Percentiles rank a stretch among this genome's conserved stretches.
Conservation (phyloP, 164 flowering plant species). For the Annona squamosa region DNA sequence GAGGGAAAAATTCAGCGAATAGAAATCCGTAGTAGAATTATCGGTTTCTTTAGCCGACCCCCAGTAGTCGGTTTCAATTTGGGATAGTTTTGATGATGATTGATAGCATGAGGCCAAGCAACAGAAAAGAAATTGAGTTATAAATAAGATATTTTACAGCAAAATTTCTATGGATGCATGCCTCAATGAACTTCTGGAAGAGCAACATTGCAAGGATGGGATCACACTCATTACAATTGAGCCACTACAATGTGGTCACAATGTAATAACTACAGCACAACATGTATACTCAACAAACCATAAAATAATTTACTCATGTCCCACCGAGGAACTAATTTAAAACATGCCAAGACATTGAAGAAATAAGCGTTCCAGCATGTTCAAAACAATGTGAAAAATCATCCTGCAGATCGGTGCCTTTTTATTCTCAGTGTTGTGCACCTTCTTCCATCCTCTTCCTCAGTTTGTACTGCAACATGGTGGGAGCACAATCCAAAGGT, state of each 20-base stretch:
- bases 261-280: not conserved
- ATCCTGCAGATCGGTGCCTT: not conserved
- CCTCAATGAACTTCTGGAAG: not conserved
- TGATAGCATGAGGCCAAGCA: too few relatives aligned
- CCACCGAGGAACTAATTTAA: not conserved
- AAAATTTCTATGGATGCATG: not conserved
- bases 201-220: not conserved
- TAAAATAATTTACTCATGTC: not conserved
- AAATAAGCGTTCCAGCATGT: not conserved
- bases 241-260: not conserved
- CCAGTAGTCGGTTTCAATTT: too few relatives aligned
- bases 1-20: too few relatives aligned
- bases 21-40: too few relatives aligned
- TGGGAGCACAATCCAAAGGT: conserved; percentile 89
- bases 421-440: not conserved
- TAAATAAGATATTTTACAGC: too few relatives aligned
- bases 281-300: not conserved
- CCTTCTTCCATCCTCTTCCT: conserved; percentile 54
- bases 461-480: conserved; percentile 78
- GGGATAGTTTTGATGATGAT: too few relatives aligned
- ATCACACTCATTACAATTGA: not conserved
- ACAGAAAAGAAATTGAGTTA: too few relatives aligned
- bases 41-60: too few relatives aligned
- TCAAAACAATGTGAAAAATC: not conserved
- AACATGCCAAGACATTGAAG: not conserved